Percentiles rank a stretch among this genome's conserved stretches.
These are phyloP conservation scores for Flagelloscypha sp. DNA, from an alignment of 768 basidiomycete genomes.

Conservation along the genomic window DNA sequence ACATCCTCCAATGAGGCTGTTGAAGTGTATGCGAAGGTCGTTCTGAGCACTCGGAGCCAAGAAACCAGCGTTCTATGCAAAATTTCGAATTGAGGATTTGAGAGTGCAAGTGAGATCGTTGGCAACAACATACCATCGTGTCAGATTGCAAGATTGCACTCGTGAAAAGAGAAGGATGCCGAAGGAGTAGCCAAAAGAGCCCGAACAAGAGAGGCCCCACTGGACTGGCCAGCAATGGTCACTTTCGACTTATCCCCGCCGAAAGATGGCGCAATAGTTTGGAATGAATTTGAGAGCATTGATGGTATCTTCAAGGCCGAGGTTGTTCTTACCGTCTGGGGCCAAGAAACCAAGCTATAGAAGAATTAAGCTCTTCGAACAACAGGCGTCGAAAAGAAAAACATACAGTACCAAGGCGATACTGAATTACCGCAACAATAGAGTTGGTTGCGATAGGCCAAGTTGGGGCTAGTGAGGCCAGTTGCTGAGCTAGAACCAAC, in stretches of 20 bases:
- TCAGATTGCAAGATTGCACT: slow-evolving; percentile 82
- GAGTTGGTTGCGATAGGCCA: slow-evolving; percentile 64
- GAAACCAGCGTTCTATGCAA: slow-evolving; percentile 61
- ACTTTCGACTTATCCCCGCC: slow-evolving; percentile 60
- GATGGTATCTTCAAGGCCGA: slow-evolving; percentile 62
- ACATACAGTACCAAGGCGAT: slow-evolving; percentile 71
- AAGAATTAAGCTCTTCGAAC: slow-evolving; percentile 6
- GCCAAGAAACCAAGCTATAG: slow-evolving; percentile 66
- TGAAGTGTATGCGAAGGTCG: slow-evolving; percentile 46
- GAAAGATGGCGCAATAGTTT: slow-evolving; percentile 49
- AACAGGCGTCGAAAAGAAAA: slow-evolving; percentile 2
- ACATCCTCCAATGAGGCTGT: slow-evolving; percentile 36
- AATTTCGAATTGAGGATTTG: slow-evolving; percentile 5
- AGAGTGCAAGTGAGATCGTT: background rate
- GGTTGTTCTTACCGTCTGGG: slow-evolving; percentile 62
- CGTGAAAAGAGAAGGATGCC: slow-evolving; percentile 61
- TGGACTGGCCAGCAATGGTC: slow-evolving; percentile 77
- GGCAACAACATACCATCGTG: slow-evolving; percentile 53
- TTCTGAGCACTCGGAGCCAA: slow-evolving; percentile 45
- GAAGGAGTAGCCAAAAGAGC: slow-evolving; percentile 67
- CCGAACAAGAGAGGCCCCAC: slow-evolving; percentile 71
- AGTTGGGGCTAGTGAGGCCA: slow-evolving; percentile 69
- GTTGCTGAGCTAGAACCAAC: slow-evolving; percentile 62
- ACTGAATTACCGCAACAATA: slow-evolving; percentile 77
- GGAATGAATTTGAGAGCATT: slow-evolving; percentile 57